A percentile compares a stretch with the other conserved stretches of the same genome.
Evolutionary conservation across 2,329 filamentous ascomycete species (phyloP).

Genomic region (Hypocrella siamensis): DNA sequence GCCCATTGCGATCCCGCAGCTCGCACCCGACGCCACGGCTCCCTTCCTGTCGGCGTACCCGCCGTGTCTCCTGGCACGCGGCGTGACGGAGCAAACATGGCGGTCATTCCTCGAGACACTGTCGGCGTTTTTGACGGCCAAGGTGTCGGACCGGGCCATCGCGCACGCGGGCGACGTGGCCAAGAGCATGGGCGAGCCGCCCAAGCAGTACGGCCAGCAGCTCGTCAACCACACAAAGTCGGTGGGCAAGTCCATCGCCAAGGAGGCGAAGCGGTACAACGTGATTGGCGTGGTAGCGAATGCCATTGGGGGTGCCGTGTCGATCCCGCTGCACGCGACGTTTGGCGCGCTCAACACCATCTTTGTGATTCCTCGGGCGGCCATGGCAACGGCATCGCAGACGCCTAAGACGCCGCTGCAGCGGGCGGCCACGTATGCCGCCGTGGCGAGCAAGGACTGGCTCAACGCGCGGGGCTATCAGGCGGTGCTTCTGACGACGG

Average conservation of each 20-base stretch:
- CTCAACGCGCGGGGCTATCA: constrained; percentile 21
- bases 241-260: constrained; percentile 18
- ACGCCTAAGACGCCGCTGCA: constrained; percentile 25
- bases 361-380: constrained; percentile 16
- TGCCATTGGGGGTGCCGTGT: constrained; percentile 20
- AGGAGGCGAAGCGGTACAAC: constrained; percentile 22
- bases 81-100: constrained; percentile 19
- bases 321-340: constrained; percentile 21
- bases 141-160: constrained; percentile 25
- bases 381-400: constrained; percentile 16
- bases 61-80: constrained; percentile 19
- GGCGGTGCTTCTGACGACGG: constrained; percentile 19
- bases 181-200: constrained; percentile 18
- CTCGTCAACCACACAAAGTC: constrained; percentile 19
- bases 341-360: constrained; percentile 19
- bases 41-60: constrained; percentile 24
- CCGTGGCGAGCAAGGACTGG: constrained; percentile 28
- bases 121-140: constrained; percentile 29
- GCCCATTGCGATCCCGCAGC: constrained; percentile 26
- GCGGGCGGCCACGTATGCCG: constrained; percentile 23
- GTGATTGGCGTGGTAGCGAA: constrained; percentile 20
- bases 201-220: constrained; percentile 17
- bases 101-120: constrained; percentile 20
- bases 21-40: constrained; percentile 14
- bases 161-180: constrained; percentile 26